Base-by-base conservation (phyloP, 768 basidiomycete genomes). In the Pholiota microspora region DNA sequence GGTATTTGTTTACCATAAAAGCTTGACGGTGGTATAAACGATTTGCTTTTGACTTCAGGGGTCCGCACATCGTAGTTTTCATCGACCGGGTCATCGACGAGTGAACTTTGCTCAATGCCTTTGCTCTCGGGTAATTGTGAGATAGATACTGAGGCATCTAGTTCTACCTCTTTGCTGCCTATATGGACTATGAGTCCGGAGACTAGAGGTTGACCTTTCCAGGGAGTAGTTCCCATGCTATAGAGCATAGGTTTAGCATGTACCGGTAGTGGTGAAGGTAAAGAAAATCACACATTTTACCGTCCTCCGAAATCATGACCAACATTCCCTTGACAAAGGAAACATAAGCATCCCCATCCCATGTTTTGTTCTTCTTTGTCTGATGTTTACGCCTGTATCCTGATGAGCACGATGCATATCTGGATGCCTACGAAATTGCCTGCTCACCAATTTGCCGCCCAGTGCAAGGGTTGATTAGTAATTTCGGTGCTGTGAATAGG, bases 291-390 rank as follows among this genome's bases (percentile, higher is more conserved):
- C 66, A 92, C 90, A 84, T 67, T 72, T 85, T 82, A 2, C 91
- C 91, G 51, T 80, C 78, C 62, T 89, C 87, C 2, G 85, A 82
- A 35, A 89, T 69, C 73, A 91, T 79, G 1, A 76, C 78, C 18
- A 89, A 64, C 55, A 79, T 81, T 10, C 76, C 76, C 18, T 72
- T 76, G 29, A 69, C 65, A 32, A 76, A 73, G 27, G 82, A 80
- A 23, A 88, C 73, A 67, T 79, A 88, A 7, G 78, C 84, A 57
- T 86, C 90, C 2, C 86, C 91, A 53, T 94, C 92, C 92, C 94
- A 94, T 0, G 85, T 89, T 64, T 89, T 89, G 61, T 92, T 81
- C 69, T 94, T 94, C 73, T 78, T 89, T 4, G 70, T 71, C 62
- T 85, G 82, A 49, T 81, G 81, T 61, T 86, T 89, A 32, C 92